Evolutionary conservation across 2,329 filamentous ascomycete genomes (phyloP).

Genomic region (Pseudogymnoascus sp.): DNA sequence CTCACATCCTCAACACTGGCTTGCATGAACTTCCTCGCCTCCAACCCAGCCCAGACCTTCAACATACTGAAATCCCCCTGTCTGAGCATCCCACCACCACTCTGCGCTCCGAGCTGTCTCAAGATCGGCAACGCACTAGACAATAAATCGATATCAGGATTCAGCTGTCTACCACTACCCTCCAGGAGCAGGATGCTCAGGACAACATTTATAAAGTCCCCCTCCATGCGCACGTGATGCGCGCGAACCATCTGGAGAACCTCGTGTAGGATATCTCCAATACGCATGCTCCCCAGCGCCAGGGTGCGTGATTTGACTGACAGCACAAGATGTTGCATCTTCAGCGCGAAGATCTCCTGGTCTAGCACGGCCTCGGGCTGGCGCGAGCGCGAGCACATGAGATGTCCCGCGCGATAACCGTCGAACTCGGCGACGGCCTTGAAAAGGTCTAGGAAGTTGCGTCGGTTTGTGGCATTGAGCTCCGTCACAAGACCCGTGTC

Average conservation of each 20-base stretch:
- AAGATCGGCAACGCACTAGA: slow-evolving; percentile 82
- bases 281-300: slow-evolving; percentile 88
- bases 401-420: slow-evolving; percentile 84
- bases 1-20: slow-evolving; percentile 81
- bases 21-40: slow-evolving; percentile 82
- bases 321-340: slow-evolving; percentile 94
- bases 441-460: slow-evolving; percentile 93
- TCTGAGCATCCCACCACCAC: slow-evolving; percentile 61
- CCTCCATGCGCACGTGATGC: slow-evolving; percentile 91
- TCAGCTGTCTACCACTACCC: slow-evolving; percentile 80
- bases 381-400: slow-evolving; percentile 94
- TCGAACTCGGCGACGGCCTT: slow-evolving; percentile 94
- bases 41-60: slow-evolving; percentile 83
- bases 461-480: slow-evolving; percentile 76
- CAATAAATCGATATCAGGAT: slow-evolving; percentile 83
- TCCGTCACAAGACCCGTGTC: slow-evolving; percentile 94
- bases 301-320: slow-evolving; percentile 86
- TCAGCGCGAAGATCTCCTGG: slow-evolving; percentile 81
- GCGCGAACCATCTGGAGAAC: slow-evolving; percentile 84
- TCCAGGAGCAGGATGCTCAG: slow-evolving; percentile 89
- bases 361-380: slow-evolving; percentile 88
- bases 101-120: slow-evolving; percentile 74
- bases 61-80: slow-evolving; percentile 77
- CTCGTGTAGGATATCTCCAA: slow-evolving; percentile 87
- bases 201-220: slow-evolving; percentile 97